These are phyloP conservation scores for Monilinia vaccinii-corymbosi DNA, from an alignment of 2,329 filamentous ascomycete species.

Conservation along the genomic window DNA sequence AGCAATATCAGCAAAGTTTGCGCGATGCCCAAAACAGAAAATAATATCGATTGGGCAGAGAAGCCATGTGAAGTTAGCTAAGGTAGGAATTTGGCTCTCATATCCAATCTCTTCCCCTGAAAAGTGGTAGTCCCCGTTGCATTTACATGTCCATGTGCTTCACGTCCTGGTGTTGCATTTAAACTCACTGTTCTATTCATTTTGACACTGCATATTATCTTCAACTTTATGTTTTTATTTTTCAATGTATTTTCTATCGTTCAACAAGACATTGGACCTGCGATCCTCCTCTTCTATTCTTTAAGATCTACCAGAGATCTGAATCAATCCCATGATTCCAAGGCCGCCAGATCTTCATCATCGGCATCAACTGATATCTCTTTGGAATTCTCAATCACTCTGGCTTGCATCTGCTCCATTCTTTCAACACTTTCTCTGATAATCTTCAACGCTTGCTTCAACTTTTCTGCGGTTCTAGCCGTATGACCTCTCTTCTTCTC, in stretches of 20 bases:
- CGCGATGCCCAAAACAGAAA: background rate
- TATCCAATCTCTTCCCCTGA: background rate
- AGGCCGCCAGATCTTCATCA: background rate
- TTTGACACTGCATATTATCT: background rate
- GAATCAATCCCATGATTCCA: slow-evolving; percentile 2
- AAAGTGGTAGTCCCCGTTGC: background rate
- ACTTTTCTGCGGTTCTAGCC: background rate
- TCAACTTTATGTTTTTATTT: background rate
- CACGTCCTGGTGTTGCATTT: background rate
- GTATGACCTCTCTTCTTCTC: background rate
- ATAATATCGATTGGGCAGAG: background rate
- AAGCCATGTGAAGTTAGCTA: background rate
- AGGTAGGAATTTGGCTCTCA: background rate
- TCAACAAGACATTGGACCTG: background rate
- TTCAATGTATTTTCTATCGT: slow-evolving; percentile 4
- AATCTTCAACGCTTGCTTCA: background rate
- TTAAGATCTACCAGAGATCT: background rate
- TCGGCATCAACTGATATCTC: background rate
- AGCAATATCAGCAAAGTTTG: background rate
- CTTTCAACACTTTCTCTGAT: background rate
- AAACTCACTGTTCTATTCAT: background rate
- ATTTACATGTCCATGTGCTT: background rate
- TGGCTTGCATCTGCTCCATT: slow-evolving; percentile 5
- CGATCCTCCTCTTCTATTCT: background rate
- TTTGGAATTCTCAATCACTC: background rate